Conservation (phyloP, 1,284 basidiomycete species). For the Sphaerobolus stellatus region DNA sequence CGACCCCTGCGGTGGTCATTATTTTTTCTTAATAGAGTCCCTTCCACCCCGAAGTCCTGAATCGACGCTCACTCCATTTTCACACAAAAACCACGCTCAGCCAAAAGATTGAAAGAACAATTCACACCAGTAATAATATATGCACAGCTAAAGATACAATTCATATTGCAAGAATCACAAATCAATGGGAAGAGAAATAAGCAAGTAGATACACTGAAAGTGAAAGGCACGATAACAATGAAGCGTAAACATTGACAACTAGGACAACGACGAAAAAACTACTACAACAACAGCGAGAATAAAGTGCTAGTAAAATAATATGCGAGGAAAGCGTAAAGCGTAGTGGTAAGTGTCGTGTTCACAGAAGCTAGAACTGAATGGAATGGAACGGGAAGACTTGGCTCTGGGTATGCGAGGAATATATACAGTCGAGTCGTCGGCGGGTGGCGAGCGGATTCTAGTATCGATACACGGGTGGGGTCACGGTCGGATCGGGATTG, state of each 20-base stretch:
- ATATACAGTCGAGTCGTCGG: too few species aligned
- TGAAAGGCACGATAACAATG: not conserved
- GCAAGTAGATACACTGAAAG: not conserved
- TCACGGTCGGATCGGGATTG: not conserved
- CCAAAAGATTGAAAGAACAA: too few species aligned
- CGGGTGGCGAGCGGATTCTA: not conserved
- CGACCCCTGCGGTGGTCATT: constrained; percentile 55
- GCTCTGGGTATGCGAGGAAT: too few species aligned
- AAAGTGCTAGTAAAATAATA: not conserved
- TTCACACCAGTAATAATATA: too few species aligned
- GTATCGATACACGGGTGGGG: not conserved
- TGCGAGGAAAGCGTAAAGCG: not conserved
- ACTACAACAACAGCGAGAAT: not conserved
- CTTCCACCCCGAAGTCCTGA: too few species aligned
- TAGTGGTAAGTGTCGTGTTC: not conserved
- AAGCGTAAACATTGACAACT: not conserved
- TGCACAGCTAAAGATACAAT: too few species aligned
- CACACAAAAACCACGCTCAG: too few species aligned
- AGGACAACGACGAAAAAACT: not conserved
- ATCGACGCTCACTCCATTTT: too few species aligned
- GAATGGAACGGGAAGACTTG: not conserved
- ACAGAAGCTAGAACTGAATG: not conserved
- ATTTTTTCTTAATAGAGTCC: too few species aligned
- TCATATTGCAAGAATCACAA: too few species aligned
- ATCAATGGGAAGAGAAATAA: too few species aligned